phyloP scores from a whole-genome alignment of 768 basidiomycete genomes.

The Pleurotus eryngii region DNA sequence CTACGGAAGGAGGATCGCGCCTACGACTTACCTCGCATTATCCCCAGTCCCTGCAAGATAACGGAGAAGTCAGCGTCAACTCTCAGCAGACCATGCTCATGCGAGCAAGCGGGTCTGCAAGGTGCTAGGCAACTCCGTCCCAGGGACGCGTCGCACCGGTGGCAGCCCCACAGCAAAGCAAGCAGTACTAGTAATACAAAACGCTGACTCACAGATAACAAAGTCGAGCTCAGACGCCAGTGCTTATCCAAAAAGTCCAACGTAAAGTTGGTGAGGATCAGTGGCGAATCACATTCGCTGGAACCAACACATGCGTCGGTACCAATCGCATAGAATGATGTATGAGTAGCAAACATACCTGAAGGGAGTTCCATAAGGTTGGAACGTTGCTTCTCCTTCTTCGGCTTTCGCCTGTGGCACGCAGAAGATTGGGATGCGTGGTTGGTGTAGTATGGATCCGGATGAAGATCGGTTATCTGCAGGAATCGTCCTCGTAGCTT shows the following conservation, averaged over 20 bases:
- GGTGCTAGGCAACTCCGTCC: neutral
- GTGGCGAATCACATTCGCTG: slow-evolving; percentile 81
- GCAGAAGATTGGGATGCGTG: slow-evolving; percentile 53
- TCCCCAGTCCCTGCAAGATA: slow-evolving; percentile 65
- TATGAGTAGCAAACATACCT: slow-evolving; percentile 41
- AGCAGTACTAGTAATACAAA: neutral
- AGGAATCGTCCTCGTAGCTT: slow-evolving; percentile 72
- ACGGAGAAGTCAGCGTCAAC: slow-evolving; percentile 1
- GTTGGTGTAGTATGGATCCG: slow-evolving; percentile 44
- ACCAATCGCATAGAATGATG: neutral
- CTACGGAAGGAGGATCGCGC: neutral
- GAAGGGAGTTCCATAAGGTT: slow-evolving; percentile 67
- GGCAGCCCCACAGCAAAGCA: neutral
- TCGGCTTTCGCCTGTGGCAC: slow-evolving; percentile 66
- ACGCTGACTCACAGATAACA: slow-evolving; percentile 64
- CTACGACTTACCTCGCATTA: slow-evolving; percentile 52
- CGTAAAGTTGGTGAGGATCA: slow-evolving; percentile 75
- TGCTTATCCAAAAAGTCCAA: slow-evolving; percentile 76
- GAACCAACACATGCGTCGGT: slow-evolving; percentile 1
- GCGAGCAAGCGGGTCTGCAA: neutral
- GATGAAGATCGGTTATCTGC: slow-evolving; percentile 84
- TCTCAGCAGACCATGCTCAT: neutral
- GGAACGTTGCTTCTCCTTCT: slow-evolving; percentile 48
- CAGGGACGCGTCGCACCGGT: neutral
- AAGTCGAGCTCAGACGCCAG: slow-evolving; percentile 85